Evolutionary conservation across 495 filamentous ascomycete species (phyloP).

Genomic region (Podospora fimiseda): DNA sequence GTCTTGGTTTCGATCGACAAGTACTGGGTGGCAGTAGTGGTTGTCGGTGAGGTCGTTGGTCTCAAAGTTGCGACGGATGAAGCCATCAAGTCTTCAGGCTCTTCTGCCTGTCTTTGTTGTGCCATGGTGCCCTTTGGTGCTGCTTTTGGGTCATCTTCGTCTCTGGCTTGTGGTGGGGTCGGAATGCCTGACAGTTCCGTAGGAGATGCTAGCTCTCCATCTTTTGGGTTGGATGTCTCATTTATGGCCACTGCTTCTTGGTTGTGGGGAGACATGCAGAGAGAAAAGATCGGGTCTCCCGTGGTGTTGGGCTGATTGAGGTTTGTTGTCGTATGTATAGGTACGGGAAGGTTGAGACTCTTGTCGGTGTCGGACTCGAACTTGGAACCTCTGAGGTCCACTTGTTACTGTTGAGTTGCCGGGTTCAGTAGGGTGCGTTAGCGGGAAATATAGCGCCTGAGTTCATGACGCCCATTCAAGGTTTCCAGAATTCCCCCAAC

Average conservation of each 20-base stretch:
- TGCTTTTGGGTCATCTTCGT: constrained; percentile 1
- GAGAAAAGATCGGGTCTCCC: neutral
- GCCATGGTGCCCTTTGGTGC: neutral
- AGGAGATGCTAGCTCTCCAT: constrained; percentile 12
- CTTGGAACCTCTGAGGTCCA: neutral
- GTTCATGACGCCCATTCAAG: neutral
- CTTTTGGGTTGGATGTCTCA: constrained; percentile 9
- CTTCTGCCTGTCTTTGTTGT: constrained; percentile 12
- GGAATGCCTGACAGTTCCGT: neutral
- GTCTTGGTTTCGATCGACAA: constrained; percentile 35
- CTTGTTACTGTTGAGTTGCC: neutral
- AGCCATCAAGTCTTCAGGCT: constrained; percentile 38
- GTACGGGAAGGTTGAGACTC: too few relatives aligned
- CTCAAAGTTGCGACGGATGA: constrained; percentile 49
- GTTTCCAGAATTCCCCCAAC: neutral
- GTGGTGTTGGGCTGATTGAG: neutral
- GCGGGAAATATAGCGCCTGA: neutral
- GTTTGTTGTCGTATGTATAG: too few relatives aligned
- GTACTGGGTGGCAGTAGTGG: constrained; percentile 31
- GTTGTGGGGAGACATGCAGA: constrained; percentile 32
- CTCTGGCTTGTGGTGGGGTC: neutral
- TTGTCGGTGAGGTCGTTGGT: constrained; percentile 29
- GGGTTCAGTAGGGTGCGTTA: neutral
- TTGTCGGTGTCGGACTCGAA: too few relatives aligned
- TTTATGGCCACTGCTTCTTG: constrained; percentile 15